Percentiles rank a stretch among this genome's conserved stretches.
These are phyloP conservation scores for Corchorus olitorius DNA, from an alignment of 345 rosid genomes.

Conservation along the genomic window DNA sequence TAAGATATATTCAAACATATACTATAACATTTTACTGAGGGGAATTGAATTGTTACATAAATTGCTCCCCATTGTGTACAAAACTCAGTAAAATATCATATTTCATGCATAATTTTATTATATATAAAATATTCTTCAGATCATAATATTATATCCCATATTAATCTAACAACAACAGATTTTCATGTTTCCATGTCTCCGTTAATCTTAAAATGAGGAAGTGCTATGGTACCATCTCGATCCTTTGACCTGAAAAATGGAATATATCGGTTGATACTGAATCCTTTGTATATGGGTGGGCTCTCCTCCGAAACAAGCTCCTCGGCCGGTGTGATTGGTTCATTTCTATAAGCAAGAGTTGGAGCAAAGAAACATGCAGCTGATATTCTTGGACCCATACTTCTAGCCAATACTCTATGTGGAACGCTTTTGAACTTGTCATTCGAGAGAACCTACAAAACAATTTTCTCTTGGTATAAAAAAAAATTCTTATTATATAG, in stretches of 20 bases:
- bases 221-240: not conserved
- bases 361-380: slow-evolving; percentile 38
- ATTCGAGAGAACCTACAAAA: slow-evolving; percentile 42
- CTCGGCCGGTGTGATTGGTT: not conserved
- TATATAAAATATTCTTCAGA: no score
- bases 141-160: no score
- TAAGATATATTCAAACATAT: no score
- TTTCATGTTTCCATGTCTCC: no score
- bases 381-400: slow-evolving; percentile 28
- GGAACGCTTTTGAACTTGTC: slow-evolving; percentile 41
- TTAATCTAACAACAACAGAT: no score
- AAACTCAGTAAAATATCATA: no score
- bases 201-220: not conserved
- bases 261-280: not conserved
- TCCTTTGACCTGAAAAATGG: not conserved
- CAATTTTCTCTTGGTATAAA: no score
- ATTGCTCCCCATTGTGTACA: no score
- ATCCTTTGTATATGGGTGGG: not conserved
- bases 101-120: no score
- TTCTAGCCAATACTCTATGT: slow-evolving; percentile 36
- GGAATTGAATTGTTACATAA: no score
- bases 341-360: not conserved
- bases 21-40: no score
- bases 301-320: not conserved
- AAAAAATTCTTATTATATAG: no score